These are phyloP conservation scores for Phytophthora europaea DNA, from an alignment of 352 stramenopile species.

Conservation along the genomic window DNA sequence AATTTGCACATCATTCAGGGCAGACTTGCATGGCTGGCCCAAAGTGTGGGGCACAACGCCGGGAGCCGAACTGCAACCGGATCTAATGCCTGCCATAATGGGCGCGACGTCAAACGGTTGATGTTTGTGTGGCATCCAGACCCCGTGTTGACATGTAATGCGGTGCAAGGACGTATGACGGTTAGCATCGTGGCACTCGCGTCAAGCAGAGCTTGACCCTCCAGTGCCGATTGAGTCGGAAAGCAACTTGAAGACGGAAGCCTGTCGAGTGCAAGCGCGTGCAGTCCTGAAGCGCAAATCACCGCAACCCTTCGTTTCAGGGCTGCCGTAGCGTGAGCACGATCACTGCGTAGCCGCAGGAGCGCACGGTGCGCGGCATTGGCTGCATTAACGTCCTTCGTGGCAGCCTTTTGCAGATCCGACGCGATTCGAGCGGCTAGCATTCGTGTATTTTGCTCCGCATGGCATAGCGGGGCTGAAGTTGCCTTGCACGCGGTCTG, in stretches of 20 bases:
- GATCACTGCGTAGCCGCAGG: not conserved
- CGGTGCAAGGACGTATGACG: not conserved
- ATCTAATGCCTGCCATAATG: not conserved
- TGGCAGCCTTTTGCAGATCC: conserved; percentile 18
- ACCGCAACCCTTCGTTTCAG: conserved; percentile 2
- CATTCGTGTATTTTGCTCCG: conserved; percentile 22
- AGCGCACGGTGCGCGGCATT: not conserved
- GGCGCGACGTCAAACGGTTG: not conserved
- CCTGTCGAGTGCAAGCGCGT: conserved; percentile 11
- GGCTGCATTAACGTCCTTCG: not conserved
- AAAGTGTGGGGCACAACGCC: conserved; percentile 15
- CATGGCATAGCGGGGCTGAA: conserved; percentile 16
- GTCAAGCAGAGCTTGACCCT: not conserved
- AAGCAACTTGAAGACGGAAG: conserved; percentile 9
- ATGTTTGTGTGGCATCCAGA: not conserved
- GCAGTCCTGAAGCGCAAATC: not conserved
- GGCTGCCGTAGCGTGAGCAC: conserved; percentile 2
- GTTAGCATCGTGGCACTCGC: not conserved
- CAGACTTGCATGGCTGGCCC: not conserved
- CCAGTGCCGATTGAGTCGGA: not conserved
- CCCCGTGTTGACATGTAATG: not conserved
- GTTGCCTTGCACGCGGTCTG: conserved; percentile 19
- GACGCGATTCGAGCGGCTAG: conserved; percentile 2
- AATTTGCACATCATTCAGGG: conserved; percentile 22
- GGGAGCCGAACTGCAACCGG: conserved; percentile 3